Base-by-base conservation (phyloP, 2,329 filamentous ascomycete genomes). In the Cercospora sp. region DNA sequence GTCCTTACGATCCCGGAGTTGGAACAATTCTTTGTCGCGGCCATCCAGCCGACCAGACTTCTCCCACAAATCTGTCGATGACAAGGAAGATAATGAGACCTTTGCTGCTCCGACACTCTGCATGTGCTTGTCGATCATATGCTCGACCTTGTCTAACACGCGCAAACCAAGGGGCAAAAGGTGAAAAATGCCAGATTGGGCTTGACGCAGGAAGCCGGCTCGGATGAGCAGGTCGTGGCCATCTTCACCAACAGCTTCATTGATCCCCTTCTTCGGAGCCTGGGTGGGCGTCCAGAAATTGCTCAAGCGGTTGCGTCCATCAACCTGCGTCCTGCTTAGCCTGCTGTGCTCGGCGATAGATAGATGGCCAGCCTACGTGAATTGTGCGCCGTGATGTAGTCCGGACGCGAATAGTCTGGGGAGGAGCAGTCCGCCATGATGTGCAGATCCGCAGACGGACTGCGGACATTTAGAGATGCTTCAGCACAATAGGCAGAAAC, bases 111-210 rank as follows among this genome's bases (percentile, higher is more conserved):
- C 91, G 87, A 78, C 65, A 36, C 85, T 86, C 63, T 84, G 83
- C 95, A 99, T 99, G 77, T 97, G 89, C 76, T 91, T 92, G 77
- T 97, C 94, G 73, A 99, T 90, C 10, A 98, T 82, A 10, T 82
- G 82, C 76, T 97, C 93, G 31, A 98, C 83, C 79, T 98, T 99
- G 62, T 93, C 87, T 75, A 97, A 93, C 0, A 98, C 92, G 30
- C 93, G 87, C 31, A 93, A 84, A 0, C 95, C 95, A 0, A 99
- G 82, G 0, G 95, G 95, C 1, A 99, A 85, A 76, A 97, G 85
- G 76, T 99, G 95, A 75, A 97, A 99, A 40, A 98, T 88, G 30
- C 95, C 95, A 7, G 94, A 88, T 77, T 97, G 91, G 20, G 93
- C 90, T 88, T 93, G 74, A 53, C 83, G 80, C 8, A 85, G 71